Percentiles rank a stretch among this genome's conserved stretches.
These are phyloP conservation scores for Acanthamoeba royreba DNA, from an alignment of 208 protist species.

Conservation along the genomic window DNA sequence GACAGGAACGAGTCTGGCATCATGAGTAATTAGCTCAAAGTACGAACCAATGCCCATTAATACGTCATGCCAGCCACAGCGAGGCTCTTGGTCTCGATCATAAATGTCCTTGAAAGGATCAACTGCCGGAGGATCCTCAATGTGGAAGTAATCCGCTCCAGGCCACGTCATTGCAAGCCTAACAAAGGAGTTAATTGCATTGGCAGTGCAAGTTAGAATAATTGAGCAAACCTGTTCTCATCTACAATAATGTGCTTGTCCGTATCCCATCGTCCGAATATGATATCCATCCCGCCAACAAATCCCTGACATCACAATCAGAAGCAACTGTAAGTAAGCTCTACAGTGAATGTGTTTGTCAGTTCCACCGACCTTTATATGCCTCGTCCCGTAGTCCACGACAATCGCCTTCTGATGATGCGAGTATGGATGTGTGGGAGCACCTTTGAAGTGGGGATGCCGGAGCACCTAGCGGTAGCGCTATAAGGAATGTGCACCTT, in stretches of 20 bases:
- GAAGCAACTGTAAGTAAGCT: not conserved
- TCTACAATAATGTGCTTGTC: not conserved
- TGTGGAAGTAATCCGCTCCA: not conserved
- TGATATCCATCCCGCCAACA: not conserved
- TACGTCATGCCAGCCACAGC: constrained; percentile 21
- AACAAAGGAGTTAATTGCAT: not conserved
- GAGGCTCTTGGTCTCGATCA: not conserved
- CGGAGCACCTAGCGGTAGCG: not conserved
- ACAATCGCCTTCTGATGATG: constrained; percentile 40
- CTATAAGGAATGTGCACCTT: not conserved
- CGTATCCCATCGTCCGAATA: constrained; percentile 12
- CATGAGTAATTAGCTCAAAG: not conserved
- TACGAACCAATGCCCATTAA: not conserved
- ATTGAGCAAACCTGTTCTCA: not conserved
- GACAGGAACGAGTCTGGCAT: not conserved
- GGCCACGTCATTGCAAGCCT: not conserved
- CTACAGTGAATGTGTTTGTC: not conserved
- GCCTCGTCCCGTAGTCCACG: constrained; percentile 20
- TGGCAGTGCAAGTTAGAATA: too few species aligned
- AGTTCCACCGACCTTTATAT: not conserved
- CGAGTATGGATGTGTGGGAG: not conserved
- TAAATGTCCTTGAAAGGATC: not conserved
- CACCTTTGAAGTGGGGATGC: constrained; percentile 10
- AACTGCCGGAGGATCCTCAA: not conserved
- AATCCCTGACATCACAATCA: not conserved